phyloP scores from a whole-genome alignment of 2,329 filamentous ascomycete genomes.

The Venturia oleaginea region DNA sequence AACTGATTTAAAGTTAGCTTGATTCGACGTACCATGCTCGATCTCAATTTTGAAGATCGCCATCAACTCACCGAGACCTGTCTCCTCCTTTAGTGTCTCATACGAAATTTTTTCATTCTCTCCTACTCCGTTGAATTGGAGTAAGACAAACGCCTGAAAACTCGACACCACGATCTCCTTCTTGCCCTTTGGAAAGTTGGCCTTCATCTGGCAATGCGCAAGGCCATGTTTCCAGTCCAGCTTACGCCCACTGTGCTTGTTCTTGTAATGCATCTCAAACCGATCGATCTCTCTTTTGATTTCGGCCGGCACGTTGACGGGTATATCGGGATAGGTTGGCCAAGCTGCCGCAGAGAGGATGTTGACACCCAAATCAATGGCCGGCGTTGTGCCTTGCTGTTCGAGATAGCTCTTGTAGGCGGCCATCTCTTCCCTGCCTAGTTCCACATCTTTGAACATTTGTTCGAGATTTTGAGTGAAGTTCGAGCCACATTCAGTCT shows the following conservation, averaged over 20 bases:
- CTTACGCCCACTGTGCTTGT: constrained; percentile 79
- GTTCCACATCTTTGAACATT: constrained; percentile 98
- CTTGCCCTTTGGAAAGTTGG: constrained; percentile 64
- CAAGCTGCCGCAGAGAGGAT: constrained; percentile 87
- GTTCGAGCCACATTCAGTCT: constrained; percentile 83
- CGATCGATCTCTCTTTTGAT: constrained; percentile 68
- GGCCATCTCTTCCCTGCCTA: constrained; percentile 87
- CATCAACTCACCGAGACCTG: constrained; percentile 53
- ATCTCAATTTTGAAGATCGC: not conserved
- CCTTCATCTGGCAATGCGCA: constrained; percentile 81
- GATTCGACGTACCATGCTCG: not conserved
- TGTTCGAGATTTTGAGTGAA: constrained; percentile 97
- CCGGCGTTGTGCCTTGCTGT: constrained; percentile 47
- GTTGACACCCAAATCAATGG: constrained; percentile 72
- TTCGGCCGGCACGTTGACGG: constrained; percentile 64
- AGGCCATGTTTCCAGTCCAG: constrained; percentile 88
- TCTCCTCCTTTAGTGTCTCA: constrained; percentile 62
- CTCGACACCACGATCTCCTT: constrained; percentile 89
- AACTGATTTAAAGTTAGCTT: constrained; percentile 32
- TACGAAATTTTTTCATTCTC: constrained; percentile 61
- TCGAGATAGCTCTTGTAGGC: constrained; percentile 66
- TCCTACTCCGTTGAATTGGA: constrained; percentile 73
- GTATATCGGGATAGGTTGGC: constrained; percentile 78
- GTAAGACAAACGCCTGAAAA: constrained; percentile 82
- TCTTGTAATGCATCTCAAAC: constrained; percentile 80